These are phyloP conservation scores for Rhododendron kiyosumense DNA, from an alignment of 148 eudicot genomes.

Conservation along the genomic window DNA sequence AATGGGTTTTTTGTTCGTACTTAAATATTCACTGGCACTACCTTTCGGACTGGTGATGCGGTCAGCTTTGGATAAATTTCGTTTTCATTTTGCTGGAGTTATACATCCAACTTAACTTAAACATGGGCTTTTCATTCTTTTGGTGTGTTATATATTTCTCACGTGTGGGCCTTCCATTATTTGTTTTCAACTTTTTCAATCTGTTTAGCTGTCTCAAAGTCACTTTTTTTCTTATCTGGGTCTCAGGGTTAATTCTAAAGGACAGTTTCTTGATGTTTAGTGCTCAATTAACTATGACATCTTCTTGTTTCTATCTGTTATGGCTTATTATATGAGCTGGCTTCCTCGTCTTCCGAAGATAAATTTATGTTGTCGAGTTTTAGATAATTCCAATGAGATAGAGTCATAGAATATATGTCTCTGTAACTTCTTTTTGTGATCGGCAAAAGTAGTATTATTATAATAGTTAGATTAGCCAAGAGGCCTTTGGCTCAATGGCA, in stretches of 20 bases:
- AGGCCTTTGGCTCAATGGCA: not conserved
- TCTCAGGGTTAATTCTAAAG: not conserved
- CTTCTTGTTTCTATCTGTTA: not conserved
- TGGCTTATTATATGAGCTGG: not conserved
- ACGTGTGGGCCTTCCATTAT: too few species aligned
- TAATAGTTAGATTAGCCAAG: not conserved
- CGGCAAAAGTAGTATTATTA: not conserved
- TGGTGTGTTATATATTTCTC: not conserved
- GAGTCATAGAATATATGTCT: not conserved
- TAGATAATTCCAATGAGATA: not conserved
- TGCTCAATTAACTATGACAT: not conserved
- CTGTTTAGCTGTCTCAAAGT: not conserved
- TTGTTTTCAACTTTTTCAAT: not conserved
- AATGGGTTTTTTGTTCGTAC: not conserved
- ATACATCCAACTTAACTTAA: not conserved
- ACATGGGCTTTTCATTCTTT: not conserved
- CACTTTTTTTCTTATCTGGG: conserved; percentile 1
- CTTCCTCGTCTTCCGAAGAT: not conserved
- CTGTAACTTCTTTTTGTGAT: not conserved
- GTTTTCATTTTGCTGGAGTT: not conserved
- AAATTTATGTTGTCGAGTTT: not conserved
- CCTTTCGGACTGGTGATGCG: not conserved
- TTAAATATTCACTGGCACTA: not conserved
- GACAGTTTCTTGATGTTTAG: not conserved
- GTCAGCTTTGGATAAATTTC: not conserved